Conservation (phyloP, 2,329 filamentous ascomycete genomes). For the Aspergillus uvarum region DNA sequence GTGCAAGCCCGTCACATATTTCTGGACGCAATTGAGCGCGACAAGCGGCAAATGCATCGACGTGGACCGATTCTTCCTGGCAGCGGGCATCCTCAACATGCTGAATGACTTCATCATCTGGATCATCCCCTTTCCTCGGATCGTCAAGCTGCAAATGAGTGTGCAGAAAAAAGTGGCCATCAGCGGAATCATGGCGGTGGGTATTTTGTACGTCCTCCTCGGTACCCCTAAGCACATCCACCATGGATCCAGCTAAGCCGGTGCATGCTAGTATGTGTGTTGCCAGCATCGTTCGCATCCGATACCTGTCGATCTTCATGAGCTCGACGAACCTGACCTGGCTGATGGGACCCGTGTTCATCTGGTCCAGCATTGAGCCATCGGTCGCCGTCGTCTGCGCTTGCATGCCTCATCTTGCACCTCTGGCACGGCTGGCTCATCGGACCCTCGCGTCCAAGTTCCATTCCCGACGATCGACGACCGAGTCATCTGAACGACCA, state of each 20-base stretch:
- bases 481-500: background rate
- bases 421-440: constrained; percentile 11
- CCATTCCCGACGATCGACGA: background rate
- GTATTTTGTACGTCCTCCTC: constrained; percentile 12
- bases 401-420: constrained; percentile 12
- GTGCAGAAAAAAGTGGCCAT: constrained; percentile 15
- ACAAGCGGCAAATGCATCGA: constrained; percentile 9
- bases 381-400: constrained; percentile 12
- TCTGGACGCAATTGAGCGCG: constrained; percentile 19
- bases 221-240: background rate
- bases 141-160: constrained; percentile 15
- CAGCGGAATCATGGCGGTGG: constrained; percentile 17
- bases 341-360: constrained; percentile 14
- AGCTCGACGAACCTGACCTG: constrained; percentile 4
- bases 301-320: constrained; percentile 2
- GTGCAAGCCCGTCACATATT: constrained; percentile 15
- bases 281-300: constrained; percentile 9
- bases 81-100: constrained; percentile 13
- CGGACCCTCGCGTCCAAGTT: background rate
- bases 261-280: constrained; percentile 2
- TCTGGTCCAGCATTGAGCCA: constrained; percentile 15
- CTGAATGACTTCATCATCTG: constrained; percentile 8
- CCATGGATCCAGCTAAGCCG: background rate
- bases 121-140: constrained; percentile 4
- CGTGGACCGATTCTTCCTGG: constrained; percentile 13